These are phyloP conservation scores for Colletotrichum liriopes DNA, from an alignment of 2,329 filamentous ascomycete species.

Conservation along the genomic window DNA sequence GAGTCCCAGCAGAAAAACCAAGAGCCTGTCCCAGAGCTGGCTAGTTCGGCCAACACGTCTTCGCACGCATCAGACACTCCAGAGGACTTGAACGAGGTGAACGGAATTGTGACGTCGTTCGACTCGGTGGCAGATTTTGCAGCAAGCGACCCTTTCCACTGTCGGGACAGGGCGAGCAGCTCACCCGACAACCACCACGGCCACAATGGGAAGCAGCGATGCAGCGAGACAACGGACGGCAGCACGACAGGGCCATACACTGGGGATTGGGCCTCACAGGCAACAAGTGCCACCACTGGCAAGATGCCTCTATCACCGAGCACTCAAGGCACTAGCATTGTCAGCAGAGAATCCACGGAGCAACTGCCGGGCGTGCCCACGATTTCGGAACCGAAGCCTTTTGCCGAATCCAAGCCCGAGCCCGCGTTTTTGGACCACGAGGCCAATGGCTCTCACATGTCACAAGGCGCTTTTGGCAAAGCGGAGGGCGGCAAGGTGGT, in stretches of 20 bases:
- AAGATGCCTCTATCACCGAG: constrained; percentile 77
- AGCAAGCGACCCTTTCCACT: constrained; percentile 65
- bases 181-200: constrained; percentile 56
- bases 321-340: constrained; percentile 76
- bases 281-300: constrained; percentile 74
- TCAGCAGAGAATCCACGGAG: constrained; percentile 72
- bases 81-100: constrained; percentile 59
- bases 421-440: constrained; percentile 35
- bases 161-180: constrained; percentile 51
- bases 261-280: constrained; percentile 75
- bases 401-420: constrained; percentile 38
- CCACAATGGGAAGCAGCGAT: constrained; percentile 66
- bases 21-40: constrained; percentile 48
- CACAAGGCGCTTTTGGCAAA: constrained; percentile 62
- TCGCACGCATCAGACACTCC: constrained; percentile 52
- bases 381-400: constrained; percentile 57
- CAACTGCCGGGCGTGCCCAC: constrained; percentile 62
- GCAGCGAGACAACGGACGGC: constrained; percentile 75
- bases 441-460: constrained; percentile 46
- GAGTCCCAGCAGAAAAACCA: constrained; percentile 47
- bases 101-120: constrained; percentile 62
- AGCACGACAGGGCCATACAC: constrained; percentile 68
- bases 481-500: constrained; percentile 64
- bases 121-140: constrained; percentile 64
- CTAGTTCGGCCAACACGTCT: constrained; percentile 50